phyloP scores from a whole-genome alignment of 352 stramenopile genomes.

The Phytophthora ohioensis region DNA sequence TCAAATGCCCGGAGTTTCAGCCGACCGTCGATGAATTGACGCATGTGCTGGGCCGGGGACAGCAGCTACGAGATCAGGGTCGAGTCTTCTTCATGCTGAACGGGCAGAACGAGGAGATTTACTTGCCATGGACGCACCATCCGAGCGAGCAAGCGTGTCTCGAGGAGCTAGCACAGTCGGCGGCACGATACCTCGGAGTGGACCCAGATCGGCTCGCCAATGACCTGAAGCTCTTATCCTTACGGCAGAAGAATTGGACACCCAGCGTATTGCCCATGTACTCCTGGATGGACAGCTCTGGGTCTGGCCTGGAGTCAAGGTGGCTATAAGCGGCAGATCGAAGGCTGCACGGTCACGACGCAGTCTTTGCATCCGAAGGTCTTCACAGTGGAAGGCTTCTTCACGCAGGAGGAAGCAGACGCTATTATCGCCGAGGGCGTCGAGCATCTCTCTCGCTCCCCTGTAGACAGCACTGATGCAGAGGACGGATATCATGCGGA shows the following conservation, averaged over 20 bases:
- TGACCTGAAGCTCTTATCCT: slow-evolving; percentile 66
- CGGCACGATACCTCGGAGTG: slow-evolving; percentile 47
- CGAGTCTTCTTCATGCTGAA: slow-evolving; percentile 80
- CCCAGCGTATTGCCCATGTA: slow-evolving; percentile 65
- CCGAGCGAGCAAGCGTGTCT: slow-evolving; percentile 45
- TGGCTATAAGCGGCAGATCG: slow-evolving; percentile 63
- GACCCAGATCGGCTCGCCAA: slow-evolving; percentile 60
- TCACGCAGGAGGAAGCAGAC: slow-evolving; percentile 64
- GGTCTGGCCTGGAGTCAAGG: slow-evolving; percentile 77
- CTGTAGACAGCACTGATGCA: slow-evolving; percentile 64
- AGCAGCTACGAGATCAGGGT: slow-evolving; percentile 41
- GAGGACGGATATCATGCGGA: slow-evolving; percentile 68
- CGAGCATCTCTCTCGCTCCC: slow-evolving; percentile 58
- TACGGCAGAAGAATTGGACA: slow-evolving; percentile 43
- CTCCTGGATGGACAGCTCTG: slow-evolving; percentile 77
- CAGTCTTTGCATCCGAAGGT: slow-evolving; percentile 68
- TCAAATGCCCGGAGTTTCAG: slow-evolving; percentile 42
- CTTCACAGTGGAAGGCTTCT: slow-evolving; percentile 73
- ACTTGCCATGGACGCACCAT: slow-evolving; percentile 46
- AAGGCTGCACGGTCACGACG: slow-evolving; percentile 67
- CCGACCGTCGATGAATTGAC: slow-evolving; percentile 35
- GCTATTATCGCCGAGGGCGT: slow-evolving; percentile 62
- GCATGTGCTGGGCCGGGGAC: slow-evolving; percentile 40
- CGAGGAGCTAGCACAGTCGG: slow-evolving; percentile 51
- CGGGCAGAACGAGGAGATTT: slow-evolving; percentile 65